Base-by-base conservation (phyloP, 371 early-diverging fungal species). In the Mortierella sp. region DNA sequence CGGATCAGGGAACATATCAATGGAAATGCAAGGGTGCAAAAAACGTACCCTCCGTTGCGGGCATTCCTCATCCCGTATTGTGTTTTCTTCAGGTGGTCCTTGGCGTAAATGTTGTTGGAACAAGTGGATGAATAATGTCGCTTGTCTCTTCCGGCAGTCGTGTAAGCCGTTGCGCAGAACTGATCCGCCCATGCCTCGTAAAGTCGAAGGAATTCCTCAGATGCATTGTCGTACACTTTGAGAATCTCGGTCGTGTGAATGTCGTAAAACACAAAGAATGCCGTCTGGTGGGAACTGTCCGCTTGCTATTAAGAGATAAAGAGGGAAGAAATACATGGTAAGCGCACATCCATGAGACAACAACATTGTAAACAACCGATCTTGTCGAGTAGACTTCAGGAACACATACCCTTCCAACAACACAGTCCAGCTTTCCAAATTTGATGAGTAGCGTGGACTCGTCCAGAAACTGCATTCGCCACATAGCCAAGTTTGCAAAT, bases 381-480 rank as follows among this genome's bases (percentile, higher is more conserved):
- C 58, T 9, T 24, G 34, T 31, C 16, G 5, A 26, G 14, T 8
- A 41, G 11, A 50, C 2, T 24, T 26, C n/a, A 61, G 14, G 14
- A 34, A 16, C 24, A 26, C 71, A 47, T 86, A 89, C 92, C 69
- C 85, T 66, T 13, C 90, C 88, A 22, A 84, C 64, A 16, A 88
- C 87, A 65, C 87, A 86, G 16, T 89, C 89, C 31, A 87, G 47
- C 47, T 78, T 84, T 29, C 91, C 91, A 72, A 92, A 87, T 77
- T 93, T 93, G 76, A 93, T 89, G 34, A 93, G 76, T 24, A 93
- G 50, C 29, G 87, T 85, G 0, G 79, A 72, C 26, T 87, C 86
- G 66, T 89, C 89, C 37, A 93, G 68, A 52, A 92, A 91, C 76
- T 92, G 92, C 78, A 89, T 86, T 65, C 90, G 80, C 91, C 91